A percentile compares a stretch with the other conserved stretches of the same genome.
These are phyloP conservation scores for Blastobotrys indianensis DNA, from an alignment of 1,139 yeast genomes.

Conservation along the genomic window DNA sequence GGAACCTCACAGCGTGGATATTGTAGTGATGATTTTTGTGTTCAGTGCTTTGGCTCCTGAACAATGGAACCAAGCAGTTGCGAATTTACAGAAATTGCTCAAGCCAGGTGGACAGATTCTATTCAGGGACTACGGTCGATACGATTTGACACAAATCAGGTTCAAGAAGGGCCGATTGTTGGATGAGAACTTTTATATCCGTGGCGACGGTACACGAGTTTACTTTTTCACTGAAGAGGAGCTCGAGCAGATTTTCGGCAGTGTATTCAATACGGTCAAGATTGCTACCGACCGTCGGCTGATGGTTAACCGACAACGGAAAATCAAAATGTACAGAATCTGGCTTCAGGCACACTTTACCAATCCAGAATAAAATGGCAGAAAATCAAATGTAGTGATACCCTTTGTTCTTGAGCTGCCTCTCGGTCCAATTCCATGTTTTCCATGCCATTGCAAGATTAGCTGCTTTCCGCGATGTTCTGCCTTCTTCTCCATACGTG, in stretches of 20 bases:
- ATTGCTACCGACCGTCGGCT: conserved; percentile 88
- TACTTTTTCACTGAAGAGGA: conserved; percentile 96
- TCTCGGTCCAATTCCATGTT: conserved; percentile 82
- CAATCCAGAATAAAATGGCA: neutral
- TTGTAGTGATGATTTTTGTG: conserved; percentile 88
- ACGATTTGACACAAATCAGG: conserved; percentile 91
- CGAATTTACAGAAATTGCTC: conserved; percentile 61
- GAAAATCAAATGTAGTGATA: neutral
- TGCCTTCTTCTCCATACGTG: conserved; percentile 50
- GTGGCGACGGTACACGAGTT: conserved; percentile 98
- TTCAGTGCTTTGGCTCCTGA: conserved; percentile 88
- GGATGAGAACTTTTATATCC: conserved; percentile 88
- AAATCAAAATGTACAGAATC: conserved; percentile 89
- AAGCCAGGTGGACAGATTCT: conserved; percentile 91
- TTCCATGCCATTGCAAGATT: conserved; percentile 59
- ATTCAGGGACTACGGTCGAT: conserved; percentile 92
- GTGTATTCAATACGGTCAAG: conserved; percentile 57
- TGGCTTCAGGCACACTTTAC: conserved; percentile 91
- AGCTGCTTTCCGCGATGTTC: conserved; percentile 54
- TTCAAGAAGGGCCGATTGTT: conserved; percentile 82
- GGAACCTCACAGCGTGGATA: conserved; percentile 76
- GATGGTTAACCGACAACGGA: conserved; percentile 85
- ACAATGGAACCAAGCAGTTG: conserved; percentile 81
- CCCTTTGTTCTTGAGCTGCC: conserved; percentile 50
- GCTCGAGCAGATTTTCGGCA: conserved; percentile 64